phyloP scores from a whole-genome alignment of 1,139 yeast species.

The Kodamaea plutei region DNA sequence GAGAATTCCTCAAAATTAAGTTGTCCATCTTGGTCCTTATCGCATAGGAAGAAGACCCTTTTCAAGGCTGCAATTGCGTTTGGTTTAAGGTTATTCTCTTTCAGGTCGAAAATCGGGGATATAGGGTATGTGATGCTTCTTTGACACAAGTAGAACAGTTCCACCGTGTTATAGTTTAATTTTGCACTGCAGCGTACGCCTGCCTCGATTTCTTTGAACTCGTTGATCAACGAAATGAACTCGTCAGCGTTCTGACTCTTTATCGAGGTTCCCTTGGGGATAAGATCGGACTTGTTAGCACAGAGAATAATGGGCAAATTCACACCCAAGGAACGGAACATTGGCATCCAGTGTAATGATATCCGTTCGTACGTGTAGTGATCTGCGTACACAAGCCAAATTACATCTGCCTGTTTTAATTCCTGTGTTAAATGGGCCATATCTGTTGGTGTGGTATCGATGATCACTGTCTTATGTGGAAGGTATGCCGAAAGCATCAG shows the following conservation, averaged over 20 bases:
- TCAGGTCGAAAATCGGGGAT: slow-evolving; percentile 92
- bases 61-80: slow-evolving; percentile 71
- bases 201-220: slow-evolving; percentile 90
- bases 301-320: slow-evolving; percentile 88
- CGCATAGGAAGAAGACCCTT: slow-evolving; percentile 79
- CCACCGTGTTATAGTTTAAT: slow-evolving; percentile 74
- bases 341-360: slow-evolving; percentile 90
- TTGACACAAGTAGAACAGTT: slow-evolving; percentile 86
- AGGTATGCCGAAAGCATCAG: slow-evolving; percentile 37
- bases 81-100: slow-evolving; percentile 77
- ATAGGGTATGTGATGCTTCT: slow-evolving; percentile 89
- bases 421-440: slow-evolving; percentile 60
- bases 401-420: slow-evolving; percentile 80
- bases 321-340: slow-evolving; percentile 87
- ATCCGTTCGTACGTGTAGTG: slow-evolving; percentile 92
- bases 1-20: slow-evolving; percentile 67
- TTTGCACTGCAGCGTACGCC: slow-evolving; percentile 87
- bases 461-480: slow-evolving; percentile 65
- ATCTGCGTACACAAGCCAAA: slow-evolving; percentile 89
- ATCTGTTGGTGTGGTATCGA: slow-evolving; percentile 78
- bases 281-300: slow-evolving; percentile 72
- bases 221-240: slow-evolving; percentile 79
- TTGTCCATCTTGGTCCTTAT: slow-evolving; percentile 84
- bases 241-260: slow-evolving; percentile 57
- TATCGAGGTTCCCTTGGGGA: slow-evolving; percentile 17